Conservation (phyloP, 1,284 basidiomycete genomes). For the Trametes versicolor region DNA sequence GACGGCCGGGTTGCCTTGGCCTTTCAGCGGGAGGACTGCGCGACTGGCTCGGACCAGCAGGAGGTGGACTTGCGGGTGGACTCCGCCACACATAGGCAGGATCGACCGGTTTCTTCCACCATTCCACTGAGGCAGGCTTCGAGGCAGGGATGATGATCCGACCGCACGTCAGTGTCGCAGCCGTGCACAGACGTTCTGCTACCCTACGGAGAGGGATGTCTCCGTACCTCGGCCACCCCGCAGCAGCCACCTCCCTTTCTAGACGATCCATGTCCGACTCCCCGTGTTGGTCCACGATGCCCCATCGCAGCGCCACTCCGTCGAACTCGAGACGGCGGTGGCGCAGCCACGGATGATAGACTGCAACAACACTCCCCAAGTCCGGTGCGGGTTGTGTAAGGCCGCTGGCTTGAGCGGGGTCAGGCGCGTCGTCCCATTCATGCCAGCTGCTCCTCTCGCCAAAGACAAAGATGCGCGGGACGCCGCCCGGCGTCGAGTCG, state of each 20-base stretch:
- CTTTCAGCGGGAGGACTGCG: background rate
- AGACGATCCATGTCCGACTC: background rate
- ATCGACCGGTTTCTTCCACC: background rate
- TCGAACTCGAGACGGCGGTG: conserved; percentile 22
- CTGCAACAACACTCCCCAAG: background rate
- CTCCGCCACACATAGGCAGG: background rate
- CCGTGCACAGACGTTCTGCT: background rate
- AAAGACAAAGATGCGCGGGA: background rate
- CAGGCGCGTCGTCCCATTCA: background rate
- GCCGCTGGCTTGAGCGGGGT: background rate
- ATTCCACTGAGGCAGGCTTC: background rate
- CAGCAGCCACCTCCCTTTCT: background rate
- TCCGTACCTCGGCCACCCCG: background rate
- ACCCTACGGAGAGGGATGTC: background rate
- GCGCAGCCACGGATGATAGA: conserved; percentile 25
- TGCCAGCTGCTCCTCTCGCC: background rate
- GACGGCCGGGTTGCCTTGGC: background rate
- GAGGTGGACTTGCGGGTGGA: background rate
- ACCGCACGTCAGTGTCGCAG: background rate
- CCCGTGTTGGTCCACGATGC: conserved; percentile 1
- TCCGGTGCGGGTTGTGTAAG: background rate
- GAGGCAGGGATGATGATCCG: background rate
- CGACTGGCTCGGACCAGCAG: no score
- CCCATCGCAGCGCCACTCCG: conserved; percentile 11
- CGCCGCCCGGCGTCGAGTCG: background rate